Evolutionary conservation across 2,329 filamentous ascomycete species (phyloP).

Genomic region (Beauveria varroae): DNA sequence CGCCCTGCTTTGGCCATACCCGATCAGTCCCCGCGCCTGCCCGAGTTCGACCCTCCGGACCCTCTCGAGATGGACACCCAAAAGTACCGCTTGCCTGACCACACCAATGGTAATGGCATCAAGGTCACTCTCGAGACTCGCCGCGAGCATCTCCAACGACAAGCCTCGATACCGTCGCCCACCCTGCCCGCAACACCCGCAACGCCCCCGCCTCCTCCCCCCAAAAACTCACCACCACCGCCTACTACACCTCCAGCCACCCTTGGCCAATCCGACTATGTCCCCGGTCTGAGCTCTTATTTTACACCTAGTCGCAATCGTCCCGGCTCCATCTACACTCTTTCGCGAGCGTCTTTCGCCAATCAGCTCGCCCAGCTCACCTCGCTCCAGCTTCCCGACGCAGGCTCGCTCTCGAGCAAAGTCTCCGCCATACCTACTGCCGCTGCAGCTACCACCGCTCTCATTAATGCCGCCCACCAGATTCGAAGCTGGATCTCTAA

Average conservation of each 20-base stretch:
- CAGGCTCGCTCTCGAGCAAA: slow-evolving; percentile 71
- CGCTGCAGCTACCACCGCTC: slow-evolving; percentile 70
- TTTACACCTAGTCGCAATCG: slow-evolving; percentile 62
- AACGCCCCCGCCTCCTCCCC: slow-evolving; percentile 29
- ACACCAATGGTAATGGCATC: slow-evolving; percentile 59
- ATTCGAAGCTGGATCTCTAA: slow-evolving; percentile 93
- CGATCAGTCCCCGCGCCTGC: slow-evolving; percentile 32
- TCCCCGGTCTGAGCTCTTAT: slow-evolving; percentile 49
- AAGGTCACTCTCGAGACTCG: slow-evolving; percentile 52
- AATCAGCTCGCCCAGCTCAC: slow-evolving; percentile 90
- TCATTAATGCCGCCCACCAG: slow-evolving; percentile 83
- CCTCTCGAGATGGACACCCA: slow-evolving; percentile 61
- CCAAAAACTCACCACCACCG: slow-evolving; percentile 35
- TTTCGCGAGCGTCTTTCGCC: slow-evolving; percentile 86
- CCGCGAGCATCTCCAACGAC: slow-evolving; percentile 49
- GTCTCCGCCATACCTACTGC: slow-evolving; percentile 82
- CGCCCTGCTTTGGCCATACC: slow-evolving; percentile 18
- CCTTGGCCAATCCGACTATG: slow-evolving; percentile 32
- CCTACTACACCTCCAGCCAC: slow-evolving; percentile 16
- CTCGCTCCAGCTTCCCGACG: slow-evolving; percentile 80
- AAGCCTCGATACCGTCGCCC: slow-evolving; percentile 31
- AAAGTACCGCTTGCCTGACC: slow-evolving; percentile 68
- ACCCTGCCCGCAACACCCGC: slow-evolving; percentile 22
- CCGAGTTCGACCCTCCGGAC: slow-evolving; percentile 43
- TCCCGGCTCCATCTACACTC: slow-evolving; percentile 83